Conservation (phyloP, 257 asterid genomes). For the Solanum stenotomum region DNA sequence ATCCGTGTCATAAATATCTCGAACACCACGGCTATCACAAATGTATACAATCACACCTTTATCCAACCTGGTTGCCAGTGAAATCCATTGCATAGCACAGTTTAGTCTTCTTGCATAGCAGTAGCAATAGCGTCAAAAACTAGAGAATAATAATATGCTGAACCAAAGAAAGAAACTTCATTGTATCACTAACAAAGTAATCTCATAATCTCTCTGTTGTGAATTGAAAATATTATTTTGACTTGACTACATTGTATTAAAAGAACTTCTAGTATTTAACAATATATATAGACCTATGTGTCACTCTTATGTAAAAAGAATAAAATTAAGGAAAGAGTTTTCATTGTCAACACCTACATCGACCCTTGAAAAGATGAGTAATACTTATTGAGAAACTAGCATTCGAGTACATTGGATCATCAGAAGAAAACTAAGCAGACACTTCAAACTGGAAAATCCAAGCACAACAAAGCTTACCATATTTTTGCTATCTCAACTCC, state of each 20-base stretch:
- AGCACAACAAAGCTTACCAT: conserved; percentile 52
- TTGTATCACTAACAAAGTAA: background rate
- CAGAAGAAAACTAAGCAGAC: background rate
- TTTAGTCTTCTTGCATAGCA: background rate
- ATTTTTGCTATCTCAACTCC: conserved; percentile 98
- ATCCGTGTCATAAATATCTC: conserved; percentile 94
- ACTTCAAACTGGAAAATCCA: background rate
- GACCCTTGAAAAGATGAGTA: background rate
- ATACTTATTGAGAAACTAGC: background rate
- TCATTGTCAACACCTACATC: background rate
- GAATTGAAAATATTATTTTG: background rate
- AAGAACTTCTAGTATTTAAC: background rate
- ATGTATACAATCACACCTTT: conserved; percentile 95
- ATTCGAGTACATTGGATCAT: background rate
- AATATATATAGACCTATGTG: background rate
- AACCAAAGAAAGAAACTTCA: background rate
- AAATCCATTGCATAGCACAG: background rate
- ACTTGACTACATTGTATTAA: background rate
- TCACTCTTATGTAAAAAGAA: background rate
- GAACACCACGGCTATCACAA: conserved; percentile 91
- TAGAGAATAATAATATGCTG: background rate
- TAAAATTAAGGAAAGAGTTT: background rate
- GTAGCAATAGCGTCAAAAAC: background rate
- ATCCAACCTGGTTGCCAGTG: conserved; percentile 59
- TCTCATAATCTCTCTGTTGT: background rate